A percentile compares a stretch with the other conserved stretches of the same genome.
These are phyloP conservation scores for Friedmanniomyces simplex DNA, from an alignment of 495 filamentous ascomycete species.

Conservation along the genomic window DNA sequence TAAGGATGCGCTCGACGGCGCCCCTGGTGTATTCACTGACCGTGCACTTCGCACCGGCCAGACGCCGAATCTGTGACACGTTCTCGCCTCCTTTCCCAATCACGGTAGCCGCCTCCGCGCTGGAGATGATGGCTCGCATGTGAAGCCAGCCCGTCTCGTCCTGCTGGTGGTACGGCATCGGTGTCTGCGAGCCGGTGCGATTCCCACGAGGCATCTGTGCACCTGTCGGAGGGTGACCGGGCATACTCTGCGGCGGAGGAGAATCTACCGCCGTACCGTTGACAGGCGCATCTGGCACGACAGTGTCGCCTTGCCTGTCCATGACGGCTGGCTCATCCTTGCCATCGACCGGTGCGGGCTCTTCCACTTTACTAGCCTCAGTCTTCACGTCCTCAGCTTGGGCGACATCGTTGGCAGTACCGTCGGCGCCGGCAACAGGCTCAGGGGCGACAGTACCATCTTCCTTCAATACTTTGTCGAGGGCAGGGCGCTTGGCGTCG, in stretches of 20 bases:
- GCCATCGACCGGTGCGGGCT: constrained; percentile 37
- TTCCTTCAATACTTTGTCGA: constrained; percentile 76
- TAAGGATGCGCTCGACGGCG: constrained; percentile 92
- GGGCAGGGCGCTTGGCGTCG: constrained; percentile 90
- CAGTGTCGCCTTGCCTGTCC: constrained; percentile 51
- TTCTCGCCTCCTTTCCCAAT: constrained; percentile 99
- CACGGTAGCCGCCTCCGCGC: constrained; percentile 90
- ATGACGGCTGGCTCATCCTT: constrained; percentile 33
- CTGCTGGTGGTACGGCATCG: constrained; percentile 44
- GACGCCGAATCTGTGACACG: constrained; percentile 81
- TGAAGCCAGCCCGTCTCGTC: constrained; percentile 97
- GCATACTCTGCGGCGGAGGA: constrained; percentile 28
- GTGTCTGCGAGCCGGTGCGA: constrained; percentile 40
- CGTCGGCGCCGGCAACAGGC: constrained; percentile 30
- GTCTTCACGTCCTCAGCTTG: constrained; percentile 33
- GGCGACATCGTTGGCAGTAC: constrained; percentile 14
- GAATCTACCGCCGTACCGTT: constrained; percentile 31
- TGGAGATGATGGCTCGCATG: constrained; percentile 89
- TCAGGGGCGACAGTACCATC: constrained; percentile 37
- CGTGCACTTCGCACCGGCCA: constrained; percentile 93
- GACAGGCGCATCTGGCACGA: constrained; percentile 63
- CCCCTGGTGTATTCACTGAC: constrained; percentile 96
- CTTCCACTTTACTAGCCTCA: constrained; percentile 19
- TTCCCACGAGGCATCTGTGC: constrained; percentile 35
- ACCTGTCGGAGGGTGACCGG: constrained; percentile 41